Base-by-base conservation (phyloP, 352 stramenopile genomes). In the Elongisporangium prolatum region DNA sequence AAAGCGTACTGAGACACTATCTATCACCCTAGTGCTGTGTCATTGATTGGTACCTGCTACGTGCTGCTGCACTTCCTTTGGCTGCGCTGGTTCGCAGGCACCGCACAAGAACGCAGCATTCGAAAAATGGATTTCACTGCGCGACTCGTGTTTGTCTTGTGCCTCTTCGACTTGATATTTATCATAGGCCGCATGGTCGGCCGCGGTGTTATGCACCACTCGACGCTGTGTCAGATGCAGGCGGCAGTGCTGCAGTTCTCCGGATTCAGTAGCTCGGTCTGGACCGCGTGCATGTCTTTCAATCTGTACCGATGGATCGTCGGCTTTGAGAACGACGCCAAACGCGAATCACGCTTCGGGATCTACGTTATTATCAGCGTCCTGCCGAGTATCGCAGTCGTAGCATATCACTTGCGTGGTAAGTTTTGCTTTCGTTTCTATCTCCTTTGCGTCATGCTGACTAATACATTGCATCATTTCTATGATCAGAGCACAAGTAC, bases 281-380 rank as follows among this genome's bases (percentile, higher is more conserved):
- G 84, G 79, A 79, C 84, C 37, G 88, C 71, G 44, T 94, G 82
- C 56, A 90, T 92, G 62, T 74, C 79, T 8, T 91, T 85, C 65
- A 92, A 91, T 50, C 66, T 94, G 14, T 91, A 91, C 61, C 75
- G 80, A 3, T 94, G 84, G 84, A 86, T 91, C 50, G 77, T 84
- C 14, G 76, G 73, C 16, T 75, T 82, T 34, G 84, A 94, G 52
- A 86, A 77, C 34, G 74, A 88, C 50, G 80, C 81, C 14, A 91
- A 79, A 37, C 67, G 80, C 21, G 71, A 84, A 60, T 72, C 63
- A 38, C 72, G 84, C 16, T 84, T 92, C 53, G 55, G 54, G 14
- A 55, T 77, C 16, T 93, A 87, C 53, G 57, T 93, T 21, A 53
- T 61, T 4, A 50, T 87, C 63, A 69, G 76, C n/a, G 40, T 91